Evolutionary conservation across 1,139 yeast genomes (phyloP).

Genomic region (Taphrina flavorubra): DNA sequence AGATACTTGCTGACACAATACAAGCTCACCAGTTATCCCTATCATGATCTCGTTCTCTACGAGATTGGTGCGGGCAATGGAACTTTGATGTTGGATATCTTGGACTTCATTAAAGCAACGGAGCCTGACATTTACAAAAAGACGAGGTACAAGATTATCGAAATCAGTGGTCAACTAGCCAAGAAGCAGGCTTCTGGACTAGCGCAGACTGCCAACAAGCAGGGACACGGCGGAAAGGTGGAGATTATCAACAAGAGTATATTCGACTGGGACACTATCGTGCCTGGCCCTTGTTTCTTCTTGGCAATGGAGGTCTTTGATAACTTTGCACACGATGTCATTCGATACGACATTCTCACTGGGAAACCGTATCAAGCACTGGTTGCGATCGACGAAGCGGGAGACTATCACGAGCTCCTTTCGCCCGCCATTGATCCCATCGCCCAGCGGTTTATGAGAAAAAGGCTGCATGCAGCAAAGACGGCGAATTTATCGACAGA

Average conservation of each 20-base stretch:
- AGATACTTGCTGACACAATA: slow-evolving; percentile 72
- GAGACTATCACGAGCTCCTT: slow-evolving; percentile 78
- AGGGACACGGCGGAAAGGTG: slow-evolving; percentile 60
- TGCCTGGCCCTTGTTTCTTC: slow-evolving; percentile 75
- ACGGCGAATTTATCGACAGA: slow-evolving; percentile 1
- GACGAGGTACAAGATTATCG: slow-evolving; percentile 75
- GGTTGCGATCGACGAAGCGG: slow-evolving; percentile 73
- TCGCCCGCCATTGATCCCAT: slow-evolving; percentile 70
- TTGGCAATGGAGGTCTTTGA: slow-evolving; percentile 85
- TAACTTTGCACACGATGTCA: slow-evolving; percentile 80
- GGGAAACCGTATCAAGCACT: slow-evolving; percentile 78
- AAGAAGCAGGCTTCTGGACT: slow-evolving; percentile 60
- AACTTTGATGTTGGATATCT: slow-evolving; percentile 77
- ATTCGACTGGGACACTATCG: slow-evolving; percentile 71
- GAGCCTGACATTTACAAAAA: slow-evolving; percentile 75
- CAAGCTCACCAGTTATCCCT: slow-evolving; percentile 68
- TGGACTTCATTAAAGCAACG: slow-evolving; percentile 65
- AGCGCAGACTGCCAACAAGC: slow-evolving; percentile 48
- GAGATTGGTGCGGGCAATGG: slow-evolving; percentile 95
- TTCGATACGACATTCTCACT: slow-evolving; percentile 72
- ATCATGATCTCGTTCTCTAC: slow-evolving; percentile 70
- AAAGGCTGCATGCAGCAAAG: slow-evolving; percentile 59
- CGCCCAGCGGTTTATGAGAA: slow-evolving; percentile 61
- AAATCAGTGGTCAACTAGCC: slow-evolving; percentile 73
- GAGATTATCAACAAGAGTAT: slow-evolving; percentile 74